Evolutionary conservation across 148 eudicot species (phyloP).

Genomic region (Camellia granthamiana): DNA sequence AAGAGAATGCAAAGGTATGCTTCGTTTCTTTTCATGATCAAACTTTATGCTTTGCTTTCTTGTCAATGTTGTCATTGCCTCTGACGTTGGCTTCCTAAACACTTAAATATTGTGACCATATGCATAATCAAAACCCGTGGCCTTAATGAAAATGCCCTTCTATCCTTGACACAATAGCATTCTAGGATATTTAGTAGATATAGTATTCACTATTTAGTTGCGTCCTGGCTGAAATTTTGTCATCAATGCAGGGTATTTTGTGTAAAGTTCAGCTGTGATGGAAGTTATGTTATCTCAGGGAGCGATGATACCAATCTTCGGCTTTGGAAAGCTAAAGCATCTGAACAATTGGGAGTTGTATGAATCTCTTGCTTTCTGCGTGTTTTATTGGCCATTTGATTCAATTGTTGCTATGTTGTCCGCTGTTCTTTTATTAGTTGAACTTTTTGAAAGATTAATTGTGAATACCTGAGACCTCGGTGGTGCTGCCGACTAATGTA

Average conservation of each 20-base stretch:
- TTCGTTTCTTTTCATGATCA: neutral
- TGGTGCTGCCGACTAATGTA: neutral
- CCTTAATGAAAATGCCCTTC: neutral
- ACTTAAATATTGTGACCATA: neutral
- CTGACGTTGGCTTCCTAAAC: neutral
- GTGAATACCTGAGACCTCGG: neutral
- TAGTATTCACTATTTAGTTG: neutral
- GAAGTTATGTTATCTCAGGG: conserved; percentile 80
- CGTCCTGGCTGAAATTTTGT: conserved; percentile 10
- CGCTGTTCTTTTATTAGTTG: neutral
- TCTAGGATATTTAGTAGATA: neutral
- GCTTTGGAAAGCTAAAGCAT: conserved; percentile 97
- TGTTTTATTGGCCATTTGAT: neutral
- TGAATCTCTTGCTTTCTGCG: conserved; percentile 22
- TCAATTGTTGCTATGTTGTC: neutral
- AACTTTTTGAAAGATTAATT: neutral
- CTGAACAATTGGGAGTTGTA: conserved; percentile 97
- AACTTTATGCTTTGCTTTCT: neutral
- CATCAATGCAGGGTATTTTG: conserved; percentile 56
- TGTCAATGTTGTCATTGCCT: conserved; percentile 3
- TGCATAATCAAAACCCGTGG: neutral
- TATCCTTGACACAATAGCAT: neutral
- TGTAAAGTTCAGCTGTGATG: conserved; percentile 81
- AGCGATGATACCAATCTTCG: conserved; percentile 96
- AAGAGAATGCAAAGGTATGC: conserved; percentile 98